phyloP scores from a whole-genome alignment of 257 asterid species.

The Agastache rugosa region DNA sequence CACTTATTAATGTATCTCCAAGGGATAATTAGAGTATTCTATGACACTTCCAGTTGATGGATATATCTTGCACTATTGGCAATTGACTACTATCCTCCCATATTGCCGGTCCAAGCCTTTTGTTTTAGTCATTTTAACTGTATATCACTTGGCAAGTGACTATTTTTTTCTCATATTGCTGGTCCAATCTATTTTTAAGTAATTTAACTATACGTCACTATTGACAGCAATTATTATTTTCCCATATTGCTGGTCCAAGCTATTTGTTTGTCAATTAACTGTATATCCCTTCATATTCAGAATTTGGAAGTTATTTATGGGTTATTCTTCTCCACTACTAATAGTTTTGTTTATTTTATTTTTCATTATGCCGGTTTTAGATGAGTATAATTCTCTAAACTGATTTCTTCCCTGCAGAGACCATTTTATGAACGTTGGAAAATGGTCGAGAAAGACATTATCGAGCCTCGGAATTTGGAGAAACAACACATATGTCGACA shows the following conservation, averaged over 20 bases:
- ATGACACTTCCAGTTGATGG: background rate
- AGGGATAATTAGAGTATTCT: background rate
- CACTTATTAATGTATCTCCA: background rate
- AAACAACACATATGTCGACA: slow-evolving; percentile 50
- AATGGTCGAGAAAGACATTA: slow-evolving; percentile 93
- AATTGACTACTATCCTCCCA: background rate
- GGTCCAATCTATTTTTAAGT: background rate
- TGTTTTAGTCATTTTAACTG: slow-evolving; percentile 7
- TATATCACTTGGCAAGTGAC: background rate
- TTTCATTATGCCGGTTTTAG: too few species aligned
- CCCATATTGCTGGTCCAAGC: background rate
- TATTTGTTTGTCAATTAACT: background rate
- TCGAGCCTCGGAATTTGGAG: slow-evolving; percentile 85
- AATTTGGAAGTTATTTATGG: background rate
- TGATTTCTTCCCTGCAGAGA: slow-evolving; percentile 57
- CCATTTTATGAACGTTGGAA: slow-evolving; percentile 97
- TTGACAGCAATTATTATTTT: background rate
- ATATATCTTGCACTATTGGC: slow-evolving; percentile 1
- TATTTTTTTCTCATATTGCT: background rate
- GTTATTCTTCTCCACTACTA: background rate
- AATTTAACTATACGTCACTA: background rate
- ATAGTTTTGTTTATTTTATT: background rate
- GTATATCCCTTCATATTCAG: background rate
- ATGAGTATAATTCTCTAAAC: background rate
- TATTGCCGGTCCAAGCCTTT: slow-evolving; percentile 2